Base-by-base conservation (phyloP, 345 rosid genomes). In the Mallotus nudiflorus region DNA sequence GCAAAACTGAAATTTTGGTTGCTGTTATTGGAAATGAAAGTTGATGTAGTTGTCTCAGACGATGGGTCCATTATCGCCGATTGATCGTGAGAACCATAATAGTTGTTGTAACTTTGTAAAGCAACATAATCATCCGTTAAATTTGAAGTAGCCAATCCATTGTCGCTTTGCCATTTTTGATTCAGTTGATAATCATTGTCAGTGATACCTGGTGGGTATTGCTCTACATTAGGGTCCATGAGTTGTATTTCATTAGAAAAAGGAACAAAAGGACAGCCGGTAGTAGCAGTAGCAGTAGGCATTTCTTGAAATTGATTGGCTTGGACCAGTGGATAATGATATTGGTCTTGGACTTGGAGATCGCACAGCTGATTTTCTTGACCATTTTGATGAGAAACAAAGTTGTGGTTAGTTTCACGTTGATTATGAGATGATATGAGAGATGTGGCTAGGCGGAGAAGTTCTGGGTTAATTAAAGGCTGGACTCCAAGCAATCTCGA, bases 391-490 rank as follows among this genome's bases (percentile, higher is more conserved):
- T 78, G 85, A 45, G 62, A 29, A 52, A n/a, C 20, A 4, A 45
- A 65, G 66, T n/a, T 69, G 13, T 62, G 64, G 59, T 19, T 14
- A 35, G 48, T 59, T 40, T 83, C 80, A 48, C 54, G 66, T 52
- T 72, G 46, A 42, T 42, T 4, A 42, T 42, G 71, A 19, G 90
- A 57, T 25, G 82, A 73, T 3, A 77, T 29, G 15, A 83, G 64
- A n/a, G 85, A 84, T 13, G 81, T 68, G 55, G 87, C 87, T 9
- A 84, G 73, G 56, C 70, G 75, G 20, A 82, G 69, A 13, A 84
- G 82, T 22, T 83, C 83, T 0, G 86, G 86, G 64, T 74, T 68
- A 18, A 62, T 50, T 5, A 51, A 11, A 16, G 63, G 63, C 35
- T 74, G 63, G 29, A 52, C 62, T 1, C 73, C 77, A 6, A 74